Conservation (phyloP, 257 asterid genomes). For the Ilex asprella region DNA sequence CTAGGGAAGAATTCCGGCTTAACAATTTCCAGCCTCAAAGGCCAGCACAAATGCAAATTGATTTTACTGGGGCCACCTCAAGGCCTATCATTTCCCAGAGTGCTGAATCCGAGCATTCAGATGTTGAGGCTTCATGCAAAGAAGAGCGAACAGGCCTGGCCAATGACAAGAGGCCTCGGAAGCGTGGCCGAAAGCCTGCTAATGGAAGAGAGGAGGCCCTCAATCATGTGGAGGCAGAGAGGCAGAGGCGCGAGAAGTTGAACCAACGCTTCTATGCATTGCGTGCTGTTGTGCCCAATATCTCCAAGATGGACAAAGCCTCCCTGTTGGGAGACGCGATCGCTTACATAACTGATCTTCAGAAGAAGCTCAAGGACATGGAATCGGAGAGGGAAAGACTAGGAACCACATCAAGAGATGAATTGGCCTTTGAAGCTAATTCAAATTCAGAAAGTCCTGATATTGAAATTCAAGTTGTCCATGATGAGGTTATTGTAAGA, state of each 20-base stretch:
- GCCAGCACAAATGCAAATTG: constrained; percentile 63
- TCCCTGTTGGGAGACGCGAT: constrained; percentile 89
- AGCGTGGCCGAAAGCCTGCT: constrained; percentile 89
- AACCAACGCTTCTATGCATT: constrained; percentile 82
- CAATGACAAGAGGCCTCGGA: constrained; percentile 67
- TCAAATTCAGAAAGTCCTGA: constrained; percentile 26
- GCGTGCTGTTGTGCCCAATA: constrained; percentile 81
- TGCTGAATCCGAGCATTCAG: constrained; percentile 72
- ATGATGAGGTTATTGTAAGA: constrained; percentile 48
- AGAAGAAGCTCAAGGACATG: constrained; percentile 69
- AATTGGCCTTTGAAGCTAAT: constrained; percentile 26
- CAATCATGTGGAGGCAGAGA: constrained; percentile 86
- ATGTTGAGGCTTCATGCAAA: constrained; percentile 55
- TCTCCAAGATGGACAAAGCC: constrained; percentile 93
- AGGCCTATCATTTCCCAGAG: constrained; percentile 33
- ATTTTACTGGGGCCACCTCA: constrained; percentile 52
- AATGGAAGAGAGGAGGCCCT: constrained; percentile 87
- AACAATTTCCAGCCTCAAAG: constrained; percentile 45
- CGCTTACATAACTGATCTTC: constrained; percentile 83
- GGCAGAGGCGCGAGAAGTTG: constrained; percentile 82
- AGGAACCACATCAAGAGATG: constrained; percentile 39
- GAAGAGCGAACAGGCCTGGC: constrained; percentile 35
- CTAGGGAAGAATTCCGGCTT: constrained; percentile 36
- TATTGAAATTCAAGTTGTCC: constrained; percentile 34
- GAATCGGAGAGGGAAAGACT: constrained; percentile 47